Percentiles rank a stretch among this genome's conserved stretches.
Conservation (phyloP, 2,329 filamentous ascomycete genomes). For the Verticillium longisporum region DNA sequence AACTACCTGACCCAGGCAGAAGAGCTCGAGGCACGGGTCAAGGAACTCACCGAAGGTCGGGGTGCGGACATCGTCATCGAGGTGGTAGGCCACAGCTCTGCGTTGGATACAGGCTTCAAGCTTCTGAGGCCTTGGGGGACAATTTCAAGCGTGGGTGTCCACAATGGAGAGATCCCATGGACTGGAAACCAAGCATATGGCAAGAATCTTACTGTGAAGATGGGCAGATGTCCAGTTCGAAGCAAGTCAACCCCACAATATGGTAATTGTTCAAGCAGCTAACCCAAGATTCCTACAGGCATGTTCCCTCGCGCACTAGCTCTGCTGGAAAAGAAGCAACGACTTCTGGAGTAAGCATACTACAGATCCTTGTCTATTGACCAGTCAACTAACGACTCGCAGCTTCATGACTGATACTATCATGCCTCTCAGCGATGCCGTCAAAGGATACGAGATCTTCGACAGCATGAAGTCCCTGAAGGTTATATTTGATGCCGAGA, state of each 20-base stretch:
- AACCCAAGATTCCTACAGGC: neutral
- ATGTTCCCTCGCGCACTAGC: constrained; percentile 59
- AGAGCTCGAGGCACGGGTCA: constrained; percentile 61
- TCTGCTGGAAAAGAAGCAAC: constrained; percentile 58
- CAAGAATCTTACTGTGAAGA: constrained; percentile 69
- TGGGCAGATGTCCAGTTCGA: constrained; percentile 70
- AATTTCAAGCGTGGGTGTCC: constrained; percentile 70
- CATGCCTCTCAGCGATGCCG: constrained; percentile 61
- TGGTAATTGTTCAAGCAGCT: neutral
- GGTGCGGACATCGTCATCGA: constrained; percentile 84
- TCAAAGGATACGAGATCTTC: constrained; percentile 64
- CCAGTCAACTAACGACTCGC: neutral
- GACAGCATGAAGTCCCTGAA: constrained; percentile 69
- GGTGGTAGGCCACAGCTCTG: constrained; percentile 64
- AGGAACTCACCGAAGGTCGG: constrained; percentile 68
- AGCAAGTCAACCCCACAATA: constrained; percentile 24
- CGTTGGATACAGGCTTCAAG: constrained; percentile 64
- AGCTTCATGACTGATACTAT: constrained; percentile 74
- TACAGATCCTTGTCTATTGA: neutral
- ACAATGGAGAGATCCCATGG: constrained; percentile 68
- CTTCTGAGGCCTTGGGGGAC: constrained; percentile 66
- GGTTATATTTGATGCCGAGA: constrained; percentile 48
- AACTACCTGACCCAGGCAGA: constrained; percentile 66
- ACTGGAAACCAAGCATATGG: constrained; percentile 55
- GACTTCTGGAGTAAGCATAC: constrained; percentile 20